phyloP scores from a whole-genome alignment of 495 filamentous ascomycete genomes.

The Bathelium albidoporum region DNA sequence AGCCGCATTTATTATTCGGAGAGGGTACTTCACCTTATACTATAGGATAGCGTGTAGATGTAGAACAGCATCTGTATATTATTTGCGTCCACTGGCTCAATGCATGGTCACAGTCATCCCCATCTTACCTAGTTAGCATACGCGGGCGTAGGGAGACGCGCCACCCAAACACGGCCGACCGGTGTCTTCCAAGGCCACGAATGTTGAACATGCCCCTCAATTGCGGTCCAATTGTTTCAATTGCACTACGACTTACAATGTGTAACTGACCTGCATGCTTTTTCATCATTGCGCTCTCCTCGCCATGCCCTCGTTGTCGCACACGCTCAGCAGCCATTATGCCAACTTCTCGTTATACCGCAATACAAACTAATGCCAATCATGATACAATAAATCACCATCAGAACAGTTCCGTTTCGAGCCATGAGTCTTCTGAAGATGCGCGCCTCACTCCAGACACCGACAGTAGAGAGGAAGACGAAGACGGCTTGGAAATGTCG shows the following conservation, averaged over 20 bases:
- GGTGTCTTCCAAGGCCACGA: neutral
- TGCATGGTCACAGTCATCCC: no score
- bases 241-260: neutral
- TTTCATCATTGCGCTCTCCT: neutral
- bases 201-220: neutral
- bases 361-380: neutral
- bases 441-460: neutral
- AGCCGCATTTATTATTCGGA: constrained; percentile 80
- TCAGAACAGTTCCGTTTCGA: neutral
- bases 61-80: neutral
- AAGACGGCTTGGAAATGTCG: neutral
- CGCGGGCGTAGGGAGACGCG: no score
- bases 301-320: neutral
- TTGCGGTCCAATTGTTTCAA: neutral
- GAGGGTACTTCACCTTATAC: constrained; percentile 23
- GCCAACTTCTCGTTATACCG: neutral
- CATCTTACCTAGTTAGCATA: no score
- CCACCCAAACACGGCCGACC: no score
- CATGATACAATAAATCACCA: neutral
- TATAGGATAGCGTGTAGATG: constrained; percentile 4
- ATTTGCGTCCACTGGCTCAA: no score
- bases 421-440: neutral
- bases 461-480: neutral
- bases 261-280: neutral
- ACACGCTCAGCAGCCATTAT: neutral